A percentile compares a stretch with the other conserved stretches of the same genome.
phyloP scores from a whole-genome alignment of 1,284 basidiomycete genomes.

The Ustilago tritici region DNA sequence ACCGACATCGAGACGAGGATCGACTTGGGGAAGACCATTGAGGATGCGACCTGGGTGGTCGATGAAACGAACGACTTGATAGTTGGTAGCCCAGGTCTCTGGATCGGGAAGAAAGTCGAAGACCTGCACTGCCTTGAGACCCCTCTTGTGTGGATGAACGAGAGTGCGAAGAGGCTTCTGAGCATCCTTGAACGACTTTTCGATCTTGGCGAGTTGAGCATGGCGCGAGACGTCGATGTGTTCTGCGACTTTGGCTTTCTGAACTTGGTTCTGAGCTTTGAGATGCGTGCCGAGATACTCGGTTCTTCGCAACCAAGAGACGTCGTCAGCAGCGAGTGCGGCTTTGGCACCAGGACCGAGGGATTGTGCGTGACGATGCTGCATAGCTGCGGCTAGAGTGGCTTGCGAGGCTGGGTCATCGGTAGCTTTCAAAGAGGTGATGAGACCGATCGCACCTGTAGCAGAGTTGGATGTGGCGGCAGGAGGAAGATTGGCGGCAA shows the following conservation, averaged over 20 bases:
- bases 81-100: conserved; percentile 68
- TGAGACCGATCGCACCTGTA: conserved; percentile 35
- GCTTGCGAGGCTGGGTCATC: conserved; percentile 36
- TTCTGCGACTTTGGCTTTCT: conserved; percentile 45
- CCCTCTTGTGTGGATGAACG: conserved; percentile 62
- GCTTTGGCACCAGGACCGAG: conserved; percentile 50
- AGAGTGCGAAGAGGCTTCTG: conserved; percentile 55
- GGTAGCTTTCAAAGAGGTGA: conserved; percentile 40
- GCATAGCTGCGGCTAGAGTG: conserved; percentile 38
- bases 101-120: conserved; percentile 67
- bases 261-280: conserved; percentile 49
- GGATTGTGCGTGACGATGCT: conserved; percentile 48
- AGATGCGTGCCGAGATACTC: conserved; percentile 66
- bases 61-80: conserved; percentile 66
- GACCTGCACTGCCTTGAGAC: conserved; percentile 60
- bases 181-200: conserved; percentile 60
- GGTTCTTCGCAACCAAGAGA: conserved; percentile 67
- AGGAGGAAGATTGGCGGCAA: conserved; percentile 44
- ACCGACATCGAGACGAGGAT: conserved; percentile 58
- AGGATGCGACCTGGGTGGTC: conserved; percentile 60
- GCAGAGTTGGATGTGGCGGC: conserved; percentile 27
- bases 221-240: conserved; percentile 58
- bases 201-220: conserved; percentile 64
- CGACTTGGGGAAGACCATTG: conserved; percentile 52
- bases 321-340: conserved; percentile 53